These are phyloP conservation scores for Wickerhamiella kurtzmanii DNA, from an alignment of 805 yeast species.

Conservation along the genomic window DNA sequence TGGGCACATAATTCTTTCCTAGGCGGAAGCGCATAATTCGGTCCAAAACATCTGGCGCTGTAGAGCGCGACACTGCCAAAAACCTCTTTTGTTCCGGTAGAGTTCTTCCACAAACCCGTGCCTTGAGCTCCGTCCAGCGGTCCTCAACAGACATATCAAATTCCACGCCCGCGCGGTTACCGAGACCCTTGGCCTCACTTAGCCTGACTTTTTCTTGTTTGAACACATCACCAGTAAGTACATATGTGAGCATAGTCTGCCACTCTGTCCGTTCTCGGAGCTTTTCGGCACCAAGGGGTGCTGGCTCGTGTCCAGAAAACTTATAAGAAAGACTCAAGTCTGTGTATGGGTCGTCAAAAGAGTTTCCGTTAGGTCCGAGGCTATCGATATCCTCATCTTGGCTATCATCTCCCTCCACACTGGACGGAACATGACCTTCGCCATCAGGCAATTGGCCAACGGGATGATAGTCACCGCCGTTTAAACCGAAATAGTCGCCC, in stretches of 20 bases:
- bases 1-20: constrained; percentile 15
- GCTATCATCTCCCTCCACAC: constrained; percentile 19
- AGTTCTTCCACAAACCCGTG: constrained; percentile 67
- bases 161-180: constrained; percentile 33
- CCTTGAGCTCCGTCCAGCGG: constrained; percentile 77
- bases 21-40: constrained; percentile 54
- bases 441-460: constrained; percentile 8
- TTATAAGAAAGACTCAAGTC: constrained; percentile 15
- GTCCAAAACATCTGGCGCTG: constrained; percentile 60
- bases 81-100: constrained; percentile 65
- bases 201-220: constrained; percentile 57
- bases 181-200: constrained; percentile 38
- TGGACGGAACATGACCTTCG: constrained; percentile 5
- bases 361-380: constrained; percentile 24
- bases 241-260: constrained; percentile 87
- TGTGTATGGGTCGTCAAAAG: constrained; percentile 23
- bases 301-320: constrained; percentile 9
- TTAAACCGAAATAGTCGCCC: constrained; percentile 31
- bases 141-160: constrained; percentile 43
- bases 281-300: constrained; percentile 12
- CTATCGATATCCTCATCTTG: constrained; percentile 16
- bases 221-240: constrained; percentile 89
- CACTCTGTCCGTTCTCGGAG: constrained; percentile 71
- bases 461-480: constrained; percentile 15
- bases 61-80: constrained; percentile 51